These are phyloP conservation scores for Hypoxylon sp. DNA, from an alignment of 2,329 filamentous ascomycete species.

Conservation along the genomic window DNA sequence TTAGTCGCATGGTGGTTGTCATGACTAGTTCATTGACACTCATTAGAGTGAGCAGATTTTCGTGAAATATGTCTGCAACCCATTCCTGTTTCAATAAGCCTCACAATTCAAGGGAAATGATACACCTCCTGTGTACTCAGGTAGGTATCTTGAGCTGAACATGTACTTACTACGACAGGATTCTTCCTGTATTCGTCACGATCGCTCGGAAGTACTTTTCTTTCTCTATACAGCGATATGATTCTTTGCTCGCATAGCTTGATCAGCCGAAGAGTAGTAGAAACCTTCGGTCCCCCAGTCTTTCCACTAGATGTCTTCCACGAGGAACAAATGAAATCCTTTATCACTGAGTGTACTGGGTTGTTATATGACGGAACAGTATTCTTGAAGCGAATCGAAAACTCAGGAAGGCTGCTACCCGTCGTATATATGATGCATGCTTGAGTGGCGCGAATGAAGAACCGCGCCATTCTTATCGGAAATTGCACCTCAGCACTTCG, in stretches of 20 bases:
- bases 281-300: too few relatives aligned
- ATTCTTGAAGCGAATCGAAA: constrained; percentile 2
- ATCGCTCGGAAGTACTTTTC: not conserved
- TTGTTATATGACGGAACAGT: not conserved
- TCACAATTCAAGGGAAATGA: too few relatives aligned
- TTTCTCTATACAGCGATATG: not conserved
- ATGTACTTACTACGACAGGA: not conserved
- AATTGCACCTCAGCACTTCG: not conserved
- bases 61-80: too few relatives aligned
- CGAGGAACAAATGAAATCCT: not conserved
- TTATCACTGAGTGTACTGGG: not conserved
- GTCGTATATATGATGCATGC: not conserved
- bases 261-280: too few relatives aligned
- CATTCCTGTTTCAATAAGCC: too few relatives aligned
- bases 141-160: too few relatives aligned
- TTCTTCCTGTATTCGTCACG: not conserved
- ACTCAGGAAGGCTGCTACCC: not conserved
- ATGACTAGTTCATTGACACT: too few relatives aligned
- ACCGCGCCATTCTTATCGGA: not conserved
- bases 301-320: too few relatives aligned
- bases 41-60: too few relatives aligned
- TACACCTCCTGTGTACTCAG: too few relatives aligned
- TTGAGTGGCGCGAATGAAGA: not conserved
- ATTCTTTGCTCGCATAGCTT: not conserved
- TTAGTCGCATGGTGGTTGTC: too few relatives aligned